These are phyloP conservation scores for Cercophora scortea DNA, from an alignment of 495 filamentous ascomycete species.

Conservation along the genomic window DNA sequence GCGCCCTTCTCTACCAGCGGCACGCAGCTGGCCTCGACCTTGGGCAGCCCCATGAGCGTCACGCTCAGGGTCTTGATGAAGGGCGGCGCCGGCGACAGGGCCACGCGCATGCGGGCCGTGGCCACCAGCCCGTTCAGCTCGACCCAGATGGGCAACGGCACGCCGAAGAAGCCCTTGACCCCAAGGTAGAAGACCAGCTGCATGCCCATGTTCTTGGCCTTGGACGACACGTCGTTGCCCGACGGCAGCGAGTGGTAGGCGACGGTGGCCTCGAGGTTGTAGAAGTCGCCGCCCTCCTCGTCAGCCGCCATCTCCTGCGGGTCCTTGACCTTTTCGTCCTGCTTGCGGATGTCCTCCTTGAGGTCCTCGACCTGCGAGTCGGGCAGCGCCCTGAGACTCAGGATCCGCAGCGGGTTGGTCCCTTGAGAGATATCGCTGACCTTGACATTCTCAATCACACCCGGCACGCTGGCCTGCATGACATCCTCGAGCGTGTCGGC, in stretches of 20 bases:
- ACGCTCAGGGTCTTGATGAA: slow-evolving; percentile 90
- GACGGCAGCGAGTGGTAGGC: slow-evolving; percentile 84
- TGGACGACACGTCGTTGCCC: slow-evolving; percentile 58
- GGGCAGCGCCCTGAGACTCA: slow-evolving; percentile 84
- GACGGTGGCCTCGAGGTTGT: slow-evolving; percentile 89
- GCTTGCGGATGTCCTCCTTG: slow-evolving; percentile 66
- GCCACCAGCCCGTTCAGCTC: slow-evolving; percentile 81
- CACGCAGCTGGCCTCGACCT: slow-evolving; percentile 83
- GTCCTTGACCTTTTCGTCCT: slow-evolving; percentile 74
- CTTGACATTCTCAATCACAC: slow-evolving; percentile 84
- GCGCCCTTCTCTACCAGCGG: slow-evolving; percentile 84
- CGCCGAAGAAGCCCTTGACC: slow-evolving; percentile 75
- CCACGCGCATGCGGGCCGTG: slow-evolving; percentile 72
- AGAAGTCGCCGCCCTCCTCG: slow-evolving; percentile 87
- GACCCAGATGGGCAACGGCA: slow-evolving; percentile 83
- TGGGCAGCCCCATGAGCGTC: slow-evolving; percentile 85
- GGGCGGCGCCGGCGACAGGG: slow-evolving; percentile 80
- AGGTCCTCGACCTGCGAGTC: slow-evolving; percentile 72
- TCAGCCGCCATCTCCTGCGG: slow-evolving; percentile 81
- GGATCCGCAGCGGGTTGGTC: slow-evolving; percentile 77
- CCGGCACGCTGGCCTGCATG: slow-evolving; percentile 90
- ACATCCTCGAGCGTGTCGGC: slow-evolving; percentile 61
- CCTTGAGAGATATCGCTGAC: slow-evolving; percentile 96
- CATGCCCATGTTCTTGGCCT: slow-evolving; percentile 91
- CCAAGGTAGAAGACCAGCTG: slow-evolving; percentile 90